Conservation (phyloP, 257 asterid species). For the Solanum infundibuliforme region DNA sequence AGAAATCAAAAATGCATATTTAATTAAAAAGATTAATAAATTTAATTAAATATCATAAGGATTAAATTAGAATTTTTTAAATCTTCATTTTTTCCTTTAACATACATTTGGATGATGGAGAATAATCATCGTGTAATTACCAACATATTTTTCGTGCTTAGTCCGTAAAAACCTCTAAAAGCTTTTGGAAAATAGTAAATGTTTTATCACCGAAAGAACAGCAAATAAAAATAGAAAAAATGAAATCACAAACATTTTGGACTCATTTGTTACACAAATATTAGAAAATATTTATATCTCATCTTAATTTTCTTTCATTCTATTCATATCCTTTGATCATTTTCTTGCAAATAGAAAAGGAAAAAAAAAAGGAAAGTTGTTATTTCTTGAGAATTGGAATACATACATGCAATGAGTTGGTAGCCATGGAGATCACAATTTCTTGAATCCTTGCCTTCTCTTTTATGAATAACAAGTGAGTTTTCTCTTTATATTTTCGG, state of each 20-base stretch:
- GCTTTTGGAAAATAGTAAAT: background rate
- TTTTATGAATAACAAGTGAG: background rate
- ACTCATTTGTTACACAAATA: background rate
- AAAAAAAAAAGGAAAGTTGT: background rate
- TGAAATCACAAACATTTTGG: background rate
- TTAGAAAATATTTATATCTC: background rate
- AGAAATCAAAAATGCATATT: background rate
- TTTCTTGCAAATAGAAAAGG: background rate
- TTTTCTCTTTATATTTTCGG: background rate
- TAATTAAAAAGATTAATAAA: background rate
- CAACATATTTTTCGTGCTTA: background rate
- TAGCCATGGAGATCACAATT: background rate
- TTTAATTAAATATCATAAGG: background rate
- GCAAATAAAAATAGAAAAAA: constrained; percentile 1
- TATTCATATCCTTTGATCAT: background rate
- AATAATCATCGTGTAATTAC: background rate
- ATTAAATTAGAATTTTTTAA: background rate
- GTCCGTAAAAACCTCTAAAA: background rate
- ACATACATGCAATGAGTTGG: background rate
- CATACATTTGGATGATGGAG: background rate
- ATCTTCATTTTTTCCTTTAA: background rate
- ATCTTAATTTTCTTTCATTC: background rate
- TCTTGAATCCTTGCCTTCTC: background rate
- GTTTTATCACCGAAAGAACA: background rate
- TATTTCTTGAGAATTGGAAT: background rate